Base-by-base conservation (phyloP, 441 rosid species). In the Francoa sonchifolia region DNA sequence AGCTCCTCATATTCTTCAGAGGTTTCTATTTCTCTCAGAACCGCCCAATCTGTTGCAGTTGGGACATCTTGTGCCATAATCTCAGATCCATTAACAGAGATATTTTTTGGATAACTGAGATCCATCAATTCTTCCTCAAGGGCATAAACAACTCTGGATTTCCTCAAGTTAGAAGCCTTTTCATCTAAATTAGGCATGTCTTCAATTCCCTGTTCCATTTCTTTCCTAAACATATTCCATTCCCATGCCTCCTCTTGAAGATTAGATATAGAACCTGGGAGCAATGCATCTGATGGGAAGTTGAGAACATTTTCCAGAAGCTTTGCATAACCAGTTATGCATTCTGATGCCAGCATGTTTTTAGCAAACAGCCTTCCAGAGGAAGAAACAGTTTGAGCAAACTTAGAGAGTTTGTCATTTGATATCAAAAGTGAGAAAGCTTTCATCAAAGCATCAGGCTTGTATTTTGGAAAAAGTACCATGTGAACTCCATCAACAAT, bases 341-440 rank as follows among this genome's bases (percentile, higher is more conserved):
- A 87, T 60, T 84, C 95, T 44, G 73, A 65, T 58, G 87, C 96
- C 61, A 79, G 66, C 66, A 87, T 55, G 63, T 72, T 74, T 73
- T 76, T 84, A 38, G 97, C 81, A 34, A 77, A 82, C 42, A 66
- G 58, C 52, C 73, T 77, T 62, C 89, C 99, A 57, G 92, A 71
- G 39, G 85, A 69, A 55, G 89, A 86, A 67, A 87, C 62, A 39
- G 77, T 61, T 47, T 58, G 67, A 55, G 93, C 83, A 58, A 69
- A 76, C 63, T 64, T 61, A 44, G 99, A 81, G 49, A 84, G 79
- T 52, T 60, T 72, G 22, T 94, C 99, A 63, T 84, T 73, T 28
- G 87, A 67, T 51, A 87, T 51, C 68, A 79, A 48, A 47, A 72
- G 79, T 13, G 89, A 76, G 65, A 92, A 92, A 39, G 81, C 79